Evolutionary conservation across 2,329 filamentous ascomycete species (phyloP).

Genomic region (Sarocladium brachiariae): DNA sequence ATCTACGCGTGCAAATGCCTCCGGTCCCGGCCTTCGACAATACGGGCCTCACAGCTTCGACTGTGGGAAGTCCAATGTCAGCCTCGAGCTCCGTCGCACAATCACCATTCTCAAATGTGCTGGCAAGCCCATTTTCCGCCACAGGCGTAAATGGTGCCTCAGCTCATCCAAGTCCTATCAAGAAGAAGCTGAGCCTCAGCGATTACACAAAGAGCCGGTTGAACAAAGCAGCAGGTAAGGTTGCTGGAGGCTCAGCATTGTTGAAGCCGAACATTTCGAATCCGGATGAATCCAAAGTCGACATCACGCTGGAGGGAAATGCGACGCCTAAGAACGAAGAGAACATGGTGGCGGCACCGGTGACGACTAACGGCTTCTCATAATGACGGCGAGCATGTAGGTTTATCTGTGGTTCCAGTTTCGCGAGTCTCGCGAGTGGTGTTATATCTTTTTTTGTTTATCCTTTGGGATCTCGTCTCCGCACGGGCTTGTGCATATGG

Average conservation of each 20-base stretch:
- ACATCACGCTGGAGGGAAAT: constrained; percentile 26
- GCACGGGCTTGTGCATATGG: neutral
- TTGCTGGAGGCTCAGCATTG: constrained; percentile 19
- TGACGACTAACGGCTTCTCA: constrained; percentile 22
- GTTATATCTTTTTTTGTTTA: constrained; percentile 5
- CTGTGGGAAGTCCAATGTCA: constrained; percentile 37
- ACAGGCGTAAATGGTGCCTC: constrained; percentile 33
- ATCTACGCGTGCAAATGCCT: constrained; percentile 50
- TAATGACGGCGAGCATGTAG: constrained; percentile 12
- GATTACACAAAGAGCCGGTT: constrained; percentile 56
- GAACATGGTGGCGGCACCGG: constrained; percentile 16
- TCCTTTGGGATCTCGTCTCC: neutral
- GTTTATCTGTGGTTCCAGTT: constrained; percentile 2
- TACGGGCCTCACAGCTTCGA: constrained; percentile 22
- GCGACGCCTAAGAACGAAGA: constrained; percentile 22
- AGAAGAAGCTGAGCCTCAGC: constrained; percentile 61
- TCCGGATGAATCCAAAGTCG: constrained; percentile 30
- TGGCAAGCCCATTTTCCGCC: constrained; percentile 31
- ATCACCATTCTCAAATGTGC: neutral
- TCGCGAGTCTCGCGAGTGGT: neutral
- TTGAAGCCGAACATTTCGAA: constrained; percentile 26
- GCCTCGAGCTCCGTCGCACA: constrained; percentile 18
- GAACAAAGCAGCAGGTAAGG: constrained; percentile 43
- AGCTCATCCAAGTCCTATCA: constrained; percentile 51
- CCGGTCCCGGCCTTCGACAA: constrained; percentile 45